These are phyloP conservation scores for Polyporus tsugae DNA, from an alignment of 1,284 basidiomycete genomes.

Conservation along the genomic window DNA sequence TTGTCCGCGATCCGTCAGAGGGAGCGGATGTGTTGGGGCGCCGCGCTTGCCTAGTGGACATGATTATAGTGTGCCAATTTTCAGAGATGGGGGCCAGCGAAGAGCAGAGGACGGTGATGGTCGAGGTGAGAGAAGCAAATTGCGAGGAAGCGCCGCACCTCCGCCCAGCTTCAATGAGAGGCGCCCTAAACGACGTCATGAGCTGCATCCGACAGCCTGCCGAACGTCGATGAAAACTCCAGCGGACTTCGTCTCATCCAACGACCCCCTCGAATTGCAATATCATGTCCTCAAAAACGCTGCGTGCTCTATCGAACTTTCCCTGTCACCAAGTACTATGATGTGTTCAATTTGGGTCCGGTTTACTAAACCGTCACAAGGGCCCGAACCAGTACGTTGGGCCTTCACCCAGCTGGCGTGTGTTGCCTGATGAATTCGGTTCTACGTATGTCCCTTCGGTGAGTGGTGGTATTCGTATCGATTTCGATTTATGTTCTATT, in stretches of 20 bases:
- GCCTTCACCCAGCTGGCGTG: neutral
- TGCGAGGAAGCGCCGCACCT: conserved; percentile 2
- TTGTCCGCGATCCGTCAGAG: conserved; percentile 65
- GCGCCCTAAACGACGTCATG: conserved; percentile 10
- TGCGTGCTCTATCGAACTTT: neutral
- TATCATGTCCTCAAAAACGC: neutral
- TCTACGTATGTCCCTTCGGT: neutral
- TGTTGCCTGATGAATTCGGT: neutral
- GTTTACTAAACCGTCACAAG: neutral
- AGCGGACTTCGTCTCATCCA: neutral
- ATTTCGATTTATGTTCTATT: neutral
- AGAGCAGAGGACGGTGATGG: neutral
- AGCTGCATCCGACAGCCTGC: neutral
- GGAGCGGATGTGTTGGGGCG: conserved; percentile 45
- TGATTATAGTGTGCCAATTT: neutral
- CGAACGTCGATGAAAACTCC: neutral
- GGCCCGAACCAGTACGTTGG: neutral
- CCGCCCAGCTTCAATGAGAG: neutral
- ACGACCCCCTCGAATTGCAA: neutral
- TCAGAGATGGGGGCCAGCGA: neutral
- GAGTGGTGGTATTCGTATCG: neutral
- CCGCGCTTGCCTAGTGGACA: conserved; percentile 15
- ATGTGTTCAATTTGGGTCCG: neutral
- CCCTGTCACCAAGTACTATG: neutral
- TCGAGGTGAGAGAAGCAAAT: conserved; percentile 9